Base-by-base conservation (phyloP, 148 eudicot species). In the Rhododendron williamsianum region DNA sequence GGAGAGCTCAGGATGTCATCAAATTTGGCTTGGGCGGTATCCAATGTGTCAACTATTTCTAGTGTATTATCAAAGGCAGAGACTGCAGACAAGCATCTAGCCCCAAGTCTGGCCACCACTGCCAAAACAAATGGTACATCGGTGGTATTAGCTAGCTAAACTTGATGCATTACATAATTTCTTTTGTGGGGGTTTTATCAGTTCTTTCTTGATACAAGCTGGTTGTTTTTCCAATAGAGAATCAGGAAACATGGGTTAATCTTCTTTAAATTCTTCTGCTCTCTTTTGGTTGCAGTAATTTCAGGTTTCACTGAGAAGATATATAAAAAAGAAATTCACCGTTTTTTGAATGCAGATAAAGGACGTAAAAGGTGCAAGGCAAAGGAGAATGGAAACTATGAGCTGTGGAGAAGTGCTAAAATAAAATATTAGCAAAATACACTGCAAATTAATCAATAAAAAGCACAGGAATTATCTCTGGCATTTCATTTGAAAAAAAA, bases 11-110 rank as follows among this genome's bases (percentile, higher is more conserved):
- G 90, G 84, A 97, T 94, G 83, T 93, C 95, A 81, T 94, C 89
- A 88, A 97, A 95, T 83, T 97, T 97, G 85, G 93, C 93, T 88
- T 95, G 98, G 52, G 99, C 99, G 84, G 84, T 84, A 82, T 97
- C 99, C 63, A 95, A 92, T 78, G 95, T 90, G 27, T 91, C 99
- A 83, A 97, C 93, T 45, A 90, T 93, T 85, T 91, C 96, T 71
- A 97, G 86, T 71, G 98, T 97, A 86, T 92, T 94, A 86, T 97
- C 99, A 84, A 92, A 97, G 54, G 99, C 98, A 85, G 98, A 92
- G 67, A 97, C 98, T 69, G 99, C 98, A 86, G 98, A 89, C 89
- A 97, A 93, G 89, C 99, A 97, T 91, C 98, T 94, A 74, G 98
- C 91, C 9, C 96, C 96, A 76, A 97, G 98, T 86, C 99, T 91